These are phyloP conservation scores for Schizosaccharomyces pombe DNA, from an alignment of 805 yeast genomes.

Conservation along the genomic window DNA sequence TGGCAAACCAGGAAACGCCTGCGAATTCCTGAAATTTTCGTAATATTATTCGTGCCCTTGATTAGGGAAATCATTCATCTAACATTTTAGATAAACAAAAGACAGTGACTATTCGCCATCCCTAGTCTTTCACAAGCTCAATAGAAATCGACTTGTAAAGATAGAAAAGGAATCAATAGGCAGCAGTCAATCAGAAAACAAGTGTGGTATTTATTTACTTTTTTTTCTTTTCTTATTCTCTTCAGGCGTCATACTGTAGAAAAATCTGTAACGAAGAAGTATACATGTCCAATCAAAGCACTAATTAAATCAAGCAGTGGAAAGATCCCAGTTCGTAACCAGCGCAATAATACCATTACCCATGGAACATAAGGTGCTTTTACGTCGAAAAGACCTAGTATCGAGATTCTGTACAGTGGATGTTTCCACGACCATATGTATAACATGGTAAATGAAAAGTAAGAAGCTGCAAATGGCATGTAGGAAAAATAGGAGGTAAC, in stretches of 20 bases:
- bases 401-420: neutral
- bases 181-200: too few species aligned
- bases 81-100: too few species aligned
- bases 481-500: neutral
- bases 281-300: neutral
- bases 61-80: too few species aligned
- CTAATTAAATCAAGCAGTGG: neutral
- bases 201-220: too few species aligned
- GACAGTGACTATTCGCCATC: too few species aligned
- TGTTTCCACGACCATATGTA: neutral
- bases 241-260: neutral
- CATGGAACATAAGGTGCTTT: neutral
- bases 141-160: too few species aligned
- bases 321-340: neutral
- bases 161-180: too few species aligned
- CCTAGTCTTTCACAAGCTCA: too few species aligned
- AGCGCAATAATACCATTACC: neutral
- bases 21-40: too few species aligned
- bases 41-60: too few species aligned
- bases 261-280: neutral
- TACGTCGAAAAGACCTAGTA: neutral
- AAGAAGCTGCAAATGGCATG: neutral
- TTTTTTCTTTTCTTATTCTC: too few species aligned
- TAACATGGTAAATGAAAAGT: neutral
- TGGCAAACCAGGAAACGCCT: neutral